Percentiles rank a stretch among this genome's conserved stretches.
These are phyloP conservation scores for Claviceps pazoutovae DNA, from an alignment of 2,329 filamentous ascomycete genomes.

Conservation along the genomic window DNA sequence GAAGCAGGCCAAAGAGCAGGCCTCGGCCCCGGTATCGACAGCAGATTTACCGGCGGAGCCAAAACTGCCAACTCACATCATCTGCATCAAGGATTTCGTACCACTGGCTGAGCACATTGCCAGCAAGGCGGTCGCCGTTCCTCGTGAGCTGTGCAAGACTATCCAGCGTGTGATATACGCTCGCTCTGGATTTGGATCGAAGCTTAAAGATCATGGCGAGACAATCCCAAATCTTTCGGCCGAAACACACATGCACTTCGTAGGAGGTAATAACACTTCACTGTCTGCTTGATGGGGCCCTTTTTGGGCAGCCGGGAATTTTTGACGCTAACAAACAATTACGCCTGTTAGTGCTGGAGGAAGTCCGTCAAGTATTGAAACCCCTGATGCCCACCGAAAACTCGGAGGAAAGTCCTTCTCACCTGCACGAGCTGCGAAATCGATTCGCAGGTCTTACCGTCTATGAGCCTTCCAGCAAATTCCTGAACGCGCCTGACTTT, in stretches of 20 bases:
- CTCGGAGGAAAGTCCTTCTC: neutral
- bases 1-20: neutral
- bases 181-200: slow-evolving; percentile 15
- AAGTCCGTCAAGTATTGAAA: slow-evolving; percentile 19
- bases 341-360: slow-evolving; percentile 14
- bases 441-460: slow-evolving; percentile 21
- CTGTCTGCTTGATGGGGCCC: neutral
- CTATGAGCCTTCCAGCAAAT: slow-evolving; percentile 24
- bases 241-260: slow-evolving; percentile 10
- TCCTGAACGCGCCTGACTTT: slow-evolving; percentile 17
- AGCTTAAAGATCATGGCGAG: slow-evolving; percentile 9
- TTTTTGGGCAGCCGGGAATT: neutral
- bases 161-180: slow-evolving; percentile 24
- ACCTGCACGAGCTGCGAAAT: slow-evolving; percentile 11
- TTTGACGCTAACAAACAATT: slow-evolving; percentile 6
- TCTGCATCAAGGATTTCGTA: slow-evolving; percentile 24
- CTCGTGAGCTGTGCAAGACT: slow-evolving; percentile 15
- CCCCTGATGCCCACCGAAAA: slow-evolving; percentile 8
- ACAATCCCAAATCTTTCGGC: slow-evolving; percentile 4
- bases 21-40: neutral
- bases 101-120: slow-evolving; percentile 18
- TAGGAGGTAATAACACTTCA: slow-evolving; percentile 18
- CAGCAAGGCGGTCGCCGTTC: slow-evolving; percentile 12
- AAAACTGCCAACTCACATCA: slow-evolving; percentile 15
- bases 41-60: neutral